These are phyloP conservation scores for Fusarium graminum DNA, from an alignment of 2,329 filamentous ascomycete genomes.

Conservation along the genomic window DNA sequence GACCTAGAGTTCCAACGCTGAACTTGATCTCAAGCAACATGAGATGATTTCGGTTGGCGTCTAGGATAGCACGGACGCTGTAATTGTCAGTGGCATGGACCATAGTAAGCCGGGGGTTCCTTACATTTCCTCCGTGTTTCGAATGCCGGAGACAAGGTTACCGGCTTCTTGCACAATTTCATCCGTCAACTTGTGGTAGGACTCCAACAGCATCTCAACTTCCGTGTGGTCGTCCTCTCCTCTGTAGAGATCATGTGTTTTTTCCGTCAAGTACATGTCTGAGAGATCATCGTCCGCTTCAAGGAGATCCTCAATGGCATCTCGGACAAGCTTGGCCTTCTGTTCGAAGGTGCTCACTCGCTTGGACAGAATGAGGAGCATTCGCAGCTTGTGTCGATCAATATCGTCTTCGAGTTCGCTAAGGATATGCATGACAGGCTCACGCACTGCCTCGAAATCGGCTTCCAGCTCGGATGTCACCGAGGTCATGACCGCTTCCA, in stretches of 20 bases:
- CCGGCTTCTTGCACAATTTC: conserved; percentile 97
- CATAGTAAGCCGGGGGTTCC: conserved; percentile 49
- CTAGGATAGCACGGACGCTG: conserved; percentile 94
- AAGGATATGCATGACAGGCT: conserved; percentile 90
- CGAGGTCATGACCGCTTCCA: conserved; percentile 94
- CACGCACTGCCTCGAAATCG: conserved; percentile 93
- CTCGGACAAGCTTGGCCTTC: conserved; percentile 91
- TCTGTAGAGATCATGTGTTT: conserved; percentile 77
- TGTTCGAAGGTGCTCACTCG: conserved; percentile 97
- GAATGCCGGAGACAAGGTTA: conserved; percentile 92
- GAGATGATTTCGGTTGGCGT: conserved; percentile 96
- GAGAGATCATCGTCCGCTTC: conserved; percentile 96
- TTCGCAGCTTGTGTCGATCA: conserved; percentile 90
- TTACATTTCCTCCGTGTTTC: conserved; percentile 98
- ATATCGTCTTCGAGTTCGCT: conserved; percentile 96
- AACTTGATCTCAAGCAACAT: conserved; percentile 98
- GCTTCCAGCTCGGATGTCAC: conserved; percentile 92
- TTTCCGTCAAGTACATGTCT: conserved; percentile 95
- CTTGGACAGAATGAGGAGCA: conserved; percentile 94
- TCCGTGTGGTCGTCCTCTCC: conserved; percentile 92
- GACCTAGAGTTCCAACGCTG: conserved; percentile 92
- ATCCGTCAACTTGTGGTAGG: conserved; percentile 97
- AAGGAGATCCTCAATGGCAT: conserved; percentile 93
- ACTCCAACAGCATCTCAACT: conserved; percentile 96
- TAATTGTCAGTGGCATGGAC: conserved; percentile 37